Evolutionary conservation across 345 rosid species (phyloP), one percentile per base, ranked within the genome.

Genomic region (Pistacia integerrima): DNA sequence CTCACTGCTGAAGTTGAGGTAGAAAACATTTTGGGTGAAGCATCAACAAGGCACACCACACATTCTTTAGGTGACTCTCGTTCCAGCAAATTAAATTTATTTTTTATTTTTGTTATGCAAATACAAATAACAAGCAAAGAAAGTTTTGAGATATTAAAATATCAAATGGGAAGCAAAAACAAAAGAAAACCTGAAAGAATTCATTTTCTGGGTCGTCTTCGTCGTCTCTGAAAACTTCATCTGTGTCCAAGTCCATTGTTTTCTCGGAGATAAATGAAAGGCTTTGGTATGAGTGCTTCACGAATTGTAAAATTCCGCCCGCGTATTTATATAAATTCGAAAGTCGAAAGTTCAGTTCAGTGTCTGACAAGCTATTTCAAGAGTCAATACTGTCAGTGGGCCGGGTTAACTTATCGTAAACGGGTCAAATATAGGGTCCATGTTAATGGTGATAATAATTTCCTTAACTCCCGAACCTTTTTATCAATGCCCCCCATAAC

Each of bases 141-240:
- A 41, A 41, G 46, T 8, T 0, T 41, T 1, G 8, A 41, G 8
- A 8, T 7, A 41, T 41, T 41, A 41, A 36, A 55, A 70, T 54
- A 64, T 41, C 46, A 41, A 41, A 41, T 38, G 46, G 46, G 46
- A 41, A 41, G 9, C 6, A 1, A 41, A 5, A 41, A 41, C 9
- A 8, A 36, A 5, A 7, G 9, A 41, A 41, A 74, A 93, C 97
- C 90, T 83, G 91, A 70, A 78, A 82, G 77, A 85, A 88, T 1
- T 90, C 93, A 63, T 67, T 78, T 18, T 89, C 97, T 12, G 82
- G 77, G 76, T 91, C 94, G 67, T 90, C 97, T 14, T 92, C 98
- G 22, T 93, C 93, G 76, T 96, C 98, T 79, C 88, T 88, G 89
- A 96, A 96, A 75, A 93, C 90, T 57, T 91, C 98, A 48, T 92